Evolutionary conservation across 257 asterid species (phyloP).

Genomic region (Scutellaria baicalensis): DNA sequence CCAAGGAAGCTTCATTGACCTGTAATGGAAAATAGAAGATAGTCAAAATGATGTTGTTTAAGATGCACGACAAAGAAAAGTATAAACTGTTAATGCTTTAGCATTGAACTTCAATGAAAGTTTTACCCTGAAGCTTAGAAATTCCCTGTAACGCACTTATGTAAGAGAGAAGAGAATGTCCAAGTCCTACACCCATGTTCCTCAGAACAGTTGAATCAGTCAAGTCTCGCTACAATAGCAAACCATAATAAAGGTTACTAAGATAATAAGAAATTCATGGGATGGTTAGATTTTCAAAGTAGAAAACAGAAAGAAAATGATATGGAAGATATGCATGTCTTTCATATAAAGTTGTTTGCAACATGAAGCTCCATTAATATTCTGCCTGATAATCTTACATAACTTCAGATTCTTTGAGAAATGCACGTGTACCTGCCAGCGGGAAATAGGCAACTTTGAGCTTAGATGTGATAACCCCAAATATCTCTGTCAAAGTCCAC

Average conservation of each 20-base stretch:
- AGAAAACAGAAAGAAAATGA: neutral
- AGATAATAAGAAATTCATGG: conserved; percentile 25
- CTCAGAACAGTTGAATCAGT: too few species aligned
- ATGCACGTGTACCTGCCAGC: conserved; percentile 64
- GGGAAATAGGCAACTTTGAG: conserved; percentile 70
- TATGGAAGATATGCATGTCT: neutral
- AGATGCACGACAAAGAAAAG: neutral
- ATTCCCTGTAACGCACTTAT: too few species aligned
- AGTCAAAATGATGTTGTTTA: neutral
- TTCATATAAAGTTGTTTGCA: neutral
- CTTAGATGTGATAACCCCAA: conserved; percentile 82
- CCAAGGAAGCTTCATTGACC: too few species aligned
- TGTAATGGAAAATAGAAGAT: conserved; percentile 9
- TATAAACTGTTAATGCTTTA: neutral
- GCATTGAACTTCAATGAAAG: neutral
- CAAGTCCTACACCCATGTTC: too few species aligned
- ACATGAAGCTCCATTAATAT: neutral
- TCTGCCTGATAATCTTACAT: neutral
- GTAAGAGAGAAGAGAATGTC: too few species aligned
- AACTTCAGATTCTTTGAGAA: neutral
- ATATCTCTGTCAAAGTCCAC: too few species aligned
- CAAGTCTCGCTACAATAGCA: too few species aligned
- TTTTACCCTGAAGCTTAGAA: conserved; percentile 62
- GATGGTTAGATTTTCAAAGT: conserved; percentile 3
- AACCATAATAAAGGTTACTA: too few species aligned